phyloP scores from a whole-genome alignment of 2,329 filamentous ascomycete species.

The Calonectria honghensis region DNA sequence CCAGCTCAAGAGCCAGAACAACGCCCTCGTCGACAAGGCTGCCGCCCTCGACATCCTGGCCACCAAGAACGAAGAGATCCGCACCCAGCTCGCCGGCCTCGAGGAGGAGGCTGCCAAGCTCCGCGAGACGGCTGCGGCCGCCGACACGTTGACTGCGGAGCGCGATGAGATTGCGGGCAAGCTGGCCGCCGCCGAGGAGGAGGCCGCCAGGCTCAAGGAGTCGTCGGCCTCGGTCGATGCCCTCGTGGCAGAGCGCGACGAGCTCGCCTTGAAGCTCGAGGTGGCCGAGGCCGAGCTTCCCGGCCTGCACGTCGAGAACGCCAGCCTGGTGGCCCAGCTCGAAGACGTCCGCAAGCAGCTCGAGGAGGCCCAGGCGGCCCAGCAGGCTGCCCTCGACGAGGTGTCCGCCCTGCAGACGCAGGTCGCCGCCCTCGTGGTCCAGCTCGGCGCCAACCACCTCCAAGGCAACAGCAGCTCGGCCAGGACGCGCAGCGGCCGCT shows the following conservation, averaged over 20 bases:
- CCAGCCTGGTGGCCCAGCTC: constrained; percentile 49
- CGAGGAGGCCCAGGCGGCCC: constrained; percentile 48
- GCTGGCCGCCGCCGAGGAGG: constrained; percentile 37
- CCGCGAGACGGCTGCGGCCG: constrained; percentile 27
- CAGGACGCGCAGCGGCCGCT: constrained; percentile 46
- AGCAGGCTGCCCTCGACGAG: constrained; percentile 48
- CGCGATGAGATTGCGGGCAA: constrained; percentile 37
- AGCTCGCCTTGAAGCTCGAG: constrained; percentile 52
- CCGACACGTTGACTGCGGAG: constrained; percentile 32
- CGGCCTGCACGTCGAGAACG: constrained; percentile 51
- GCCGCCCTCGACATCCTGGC: constrained; percentile 41
- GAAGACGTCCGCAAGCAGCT: constrained; percentile 44
- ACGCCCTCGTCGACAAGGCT: constrained; percentile 49
- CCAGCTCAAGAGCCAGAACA: constrained; percentile 37
- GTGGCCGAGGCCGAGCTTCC: constrained; percentile 48
- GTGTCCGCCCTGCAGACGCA: constrained; percentile 48
- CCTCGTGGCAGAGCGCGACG: constrained; percentile 45
- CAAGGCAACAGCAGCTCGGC: constrained; percentile 9
- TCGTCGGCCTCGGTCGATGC: constrained; percentile 37
- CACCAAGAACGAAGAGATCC: constrained; percentile 46
- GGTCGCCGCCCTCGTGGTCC: constrained; percentile 48
- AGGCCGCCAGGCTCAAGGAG: constrained; percentile 46
- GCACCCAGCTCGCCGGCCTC: constrained; percentile 44
- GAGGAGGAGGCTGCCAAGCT: constrained; percentile 42
- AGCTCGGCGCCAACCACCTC: constrained; percentile 40